Base-by-base conservation (phyloP, 2,329 filamentous ascomycete species). In the Aspergillus tubingensis region DNA sequence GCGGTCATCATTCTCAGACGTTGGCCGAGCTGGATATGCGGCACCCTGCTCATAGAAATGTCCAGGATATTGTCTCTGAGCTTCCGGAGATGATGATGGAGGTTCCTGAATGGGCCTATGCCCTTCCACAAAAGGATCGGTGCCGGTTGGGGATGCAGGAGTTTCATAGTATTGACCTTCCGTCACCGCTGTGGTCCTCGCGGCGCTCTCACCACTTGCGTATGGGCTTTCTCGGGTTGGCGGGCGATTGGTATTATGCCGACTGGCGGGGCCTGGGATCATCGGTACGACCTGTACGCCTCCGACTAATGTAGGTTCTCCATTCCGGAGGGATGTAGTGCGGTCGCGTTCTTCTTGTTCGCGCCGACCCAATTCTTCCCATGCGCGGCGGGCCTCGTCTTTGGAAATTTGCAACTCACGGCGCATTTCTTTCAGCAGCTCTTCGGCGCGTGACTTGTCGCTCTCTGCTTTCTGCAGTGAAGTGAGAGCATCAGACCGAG, bases 251-350 rank as follows among this genome's bases (percentile, higher is more conserved):
- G 80, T 82, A 21, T 76, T 79, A 58, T 82, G 81, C 47, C 83
- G 84, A 69, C 83, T 86, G 2, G 84, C 82, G 11, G 88, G 82
- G 8, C 88, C 88, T 66, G 90, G 88, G 49, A 88, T 88, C 91
- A 96, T 96, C 6, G 95, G 95, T 17, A 98, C 91, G 11, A 99
- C 95, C 72, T 97, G 93, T 11, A 98, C 92, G 44, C 94, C 94
- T 52, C 93, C 92, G 8, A 99, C 91, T 52, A 96, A 83, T 1
- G 92, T 97, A 13, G 94, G 91, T 62, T 92, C 88, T 6, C 95
- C 95, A 64, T 91, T 90, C 69, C 95, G 88, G 23, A 99, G 81
- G n/a, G 91, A 92, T 27, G 87, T 83, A 1, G 91, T 95, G 49
- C 91, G 86, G 65, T 97, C 93, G 5, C 94, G 87, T 76, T 97